Evolutionary conservation across 129 eudicot species (phyloP).

Genomic region (Flaveria sonorensis): DNA sequence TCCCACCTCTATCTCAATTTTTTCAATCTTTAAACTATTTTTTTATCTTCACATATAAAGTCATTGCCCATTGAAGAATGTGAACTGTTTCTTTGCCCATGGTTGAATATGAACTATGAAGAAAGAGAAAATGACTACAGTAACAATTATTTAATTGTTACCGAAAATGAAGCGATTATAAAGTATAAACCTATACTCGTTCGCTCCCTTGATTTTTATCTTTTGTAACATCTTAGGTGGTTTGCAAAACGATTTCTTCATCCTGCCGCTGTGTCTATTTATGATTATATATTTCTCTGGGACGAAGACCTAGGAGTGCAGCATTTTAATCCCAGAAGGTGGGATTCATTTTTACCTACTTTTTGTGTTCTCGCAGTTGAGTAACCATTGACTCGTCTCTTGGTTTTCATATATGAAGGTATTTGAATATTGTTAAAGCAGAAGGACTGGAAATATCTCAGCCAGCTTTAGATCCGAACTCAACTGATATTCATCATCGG

Average conservation of each 20-base stretch:
- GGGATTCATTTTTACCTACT: conserved; percentile 18
- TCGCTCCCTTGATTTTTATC: background rate
- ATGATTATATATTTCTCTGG: conserved; percentile 95
- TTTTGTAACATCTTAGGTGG: conserved; percentile 62
- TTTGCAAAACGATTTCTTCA: conserved; percentile 96
- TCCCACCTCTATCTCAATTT: background rate
- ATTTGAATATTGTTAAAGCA: conserved; percentile 71
- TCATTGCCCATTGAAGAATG: background rate
- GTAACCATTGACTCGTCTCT: background rate
- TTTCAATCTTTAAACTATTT: background rate
- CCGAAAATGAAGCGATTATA: background rate
- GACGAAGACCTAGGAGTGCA: conserved; percentile 95
- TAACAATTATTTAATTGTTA: conserved; percentile 9
- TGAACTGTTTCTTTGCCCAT: background rate
- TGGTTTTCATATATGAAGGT: conserved; percentile 42
- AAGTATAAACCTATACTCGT: background rate
- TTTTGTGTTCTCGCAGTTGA: background rate
- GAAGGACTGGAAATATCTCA: conserved; percentile 91
- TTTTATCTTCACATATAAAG: background rate
- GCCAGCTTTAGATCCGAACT: conserved; percentile 95
- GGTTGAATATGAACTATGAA: background rate
- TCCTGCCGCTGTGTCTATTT: conserved; percentile 79
- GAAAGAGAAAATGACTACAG: conserved; percentile 1
- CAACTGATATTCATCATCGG: conserved; percentile 95
- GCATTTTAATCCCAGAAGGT: conserved; percentile 89